Evolutionary conservation across 441 rosid genomes (phyloP).

Genomic region (Arabidopsis hybrid): DNA sequence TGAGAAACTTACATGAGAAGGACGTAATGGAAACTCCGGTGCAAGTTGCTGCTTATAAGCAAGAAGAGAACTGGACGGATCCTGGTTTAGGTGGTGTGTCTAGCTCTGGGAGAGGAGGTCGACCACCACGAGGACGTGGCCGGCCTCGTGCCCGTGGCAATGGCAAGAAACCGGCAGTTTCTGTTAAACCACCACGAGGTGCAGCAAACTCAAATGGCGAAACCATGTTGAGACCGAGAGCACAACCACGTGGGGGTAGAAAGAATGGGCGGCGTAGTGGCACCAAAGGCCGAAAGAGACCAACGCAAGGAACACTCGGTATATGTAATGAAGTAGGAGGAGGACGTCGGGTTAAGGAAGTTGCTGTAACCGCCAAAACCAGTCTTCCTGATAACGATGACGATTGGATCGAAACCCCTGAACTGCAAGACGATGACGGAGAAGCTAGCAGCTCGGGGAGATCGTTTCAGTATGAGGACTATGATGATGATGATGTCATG

Average conservation of each 20-base stretch:
- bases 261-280: conserved; percentile 61
- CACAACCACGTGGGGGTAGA: conserved; percentile 45
- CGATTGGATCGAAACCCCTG: conserved; percentile 46
- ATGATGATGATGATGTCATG: conserved; percentile 49
- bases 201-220: conserved; percentile 35
- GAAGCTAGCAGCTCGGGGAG: conserved; percentile 72
- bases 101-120: conserved; percentile 52
- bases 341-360: conserved; percentile 37
- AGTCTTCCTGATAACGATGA: conserved; percentile 45
- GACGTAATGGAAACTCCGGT: conserved; percentile 46
- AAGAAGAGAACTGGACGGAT: conserved; percentile 61
- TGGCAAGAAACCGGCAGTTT: conserved; percentile 45
- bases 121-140: conserved; percentile 58
- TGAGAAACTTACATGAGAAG: conserved; percentile 48
- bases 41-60: conserved; percentile 45
- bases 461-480: conserved; percentile 53
- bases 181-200: conserved; percentile 55
- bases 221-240: conserved; percentile 53
- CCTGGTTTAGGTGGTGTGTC: conserved; percentile 44
- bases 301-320: conserved; percentile 49
- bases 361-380: conserved; percentile 34
- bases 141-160: conserved; percentile 49
- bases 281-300: conserved; percentile 54
- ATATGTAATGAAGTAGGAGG: conserved; percentile 37
- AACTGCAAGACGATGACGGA: conserved; percentile 48